These are phyloP conservation scores for Chloromonas sp. DNA, from an alignment of 163 green algal genomes.

Conservation along the genomic window DNA sequence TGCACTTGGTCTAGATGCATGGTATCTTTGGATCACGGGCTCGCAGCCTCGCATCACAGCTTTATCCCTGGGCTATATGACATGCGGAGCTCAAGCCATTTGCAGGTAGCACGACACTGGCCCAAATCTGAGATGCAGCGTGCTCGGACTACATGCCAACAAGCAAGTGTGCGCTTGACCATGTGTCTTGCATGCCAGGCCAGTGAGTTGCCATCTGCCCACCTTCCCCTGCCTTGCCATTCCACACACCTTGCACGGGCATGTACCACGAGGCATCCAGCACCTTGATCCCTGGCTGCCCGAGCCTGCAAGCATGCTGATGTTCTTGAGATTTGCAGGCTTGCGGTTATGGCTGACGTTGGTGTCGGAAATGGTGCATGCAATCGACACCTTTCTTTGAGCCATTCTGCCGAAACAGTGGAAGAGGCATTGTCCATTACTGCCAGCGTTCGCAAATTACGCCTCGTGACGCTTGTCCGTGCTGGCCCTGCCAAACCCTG, in stretches of 20 bases:
- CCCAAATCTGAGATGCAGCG: background rate
- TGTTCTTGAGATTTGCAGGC: background rate
- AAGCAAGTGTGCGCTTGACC: too few relatives aligned
- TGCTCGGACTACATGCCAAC: background rate
- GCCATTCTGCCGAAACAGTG: constrained; percentile 44
- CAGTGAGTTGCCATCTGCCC: background rate
- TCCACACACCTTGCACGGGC: constrained; percentile 45
- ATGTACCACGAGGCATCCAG: constrained; percentile 89
- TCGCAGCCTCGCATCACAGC: too few relatives aligned
- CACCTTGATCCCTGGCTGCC: constrained; percentile 42
- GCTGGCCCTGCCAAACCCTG: too few relatives aligned
- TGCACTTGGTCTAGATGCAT: background rate
- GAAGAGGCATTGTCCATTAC: background rate
- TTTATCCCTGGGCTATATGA: too few relatives aligned
- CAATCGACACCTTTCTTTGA: constrained; percentile 29
- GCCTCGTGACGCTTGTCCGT: too few relatives aligned
- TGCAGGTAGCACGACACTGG: background rate
- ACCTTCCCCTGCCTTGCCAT: background rate
- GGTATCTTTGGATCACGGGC: too few relatives aligned
- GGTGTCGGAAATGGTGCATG: background rate
- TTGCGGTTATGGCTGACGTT: constrained; percentile 1
- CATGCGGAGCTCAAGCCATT: too few relatives aligned
- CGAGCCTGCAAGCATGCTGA: constrained; percentile 13
- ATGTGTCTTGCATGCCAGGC: too few relatives aligned
- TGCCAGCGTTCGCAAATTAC: too few relatives aligned